Percentiles rank a stretch among this genome's conserved stretches.
These are phyloP conservation scores for Mycena citricolor DNA, from an alignment of 1,284 basidiomycete genomes.

Conservation along the genomic window DNA sequence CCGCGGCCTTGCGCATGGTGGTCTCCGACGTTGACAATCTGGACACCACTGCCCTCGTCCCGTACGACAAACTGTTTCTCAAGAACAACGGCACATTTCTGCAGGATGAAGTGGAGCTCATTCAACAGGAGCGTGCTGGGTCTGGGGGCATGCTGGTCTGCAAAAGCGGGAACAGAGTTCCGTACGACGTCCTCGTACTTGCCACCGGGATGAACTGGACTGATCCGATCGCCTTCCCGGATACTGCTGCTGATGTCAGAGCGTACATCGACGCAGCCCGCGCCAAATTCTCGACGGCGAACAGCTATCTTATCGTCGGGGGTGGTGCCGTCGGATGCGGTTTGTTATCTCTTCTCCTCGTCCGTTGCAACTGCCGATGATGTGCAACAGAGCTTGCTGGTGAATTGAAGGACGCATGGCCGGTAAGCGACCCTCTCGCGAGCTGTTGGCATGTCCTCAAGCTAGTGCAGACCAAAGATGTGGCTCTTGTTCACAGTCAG, in stretches of 20 bases:
- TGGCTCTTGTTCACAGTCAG: conserved; percentile 56
- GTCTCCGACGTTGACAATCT: conserved; percentile 39
- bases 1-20: conserved; percentile 39
- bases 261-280: conserved; percentile 44
- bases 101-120: conserved; percentile 43
- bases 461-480: conserved; percentile 47
- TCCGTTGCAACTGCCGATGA: conserved; percentile 2
- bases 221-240: conserved; percentile 48
- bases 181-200: conserved; percentile 55
- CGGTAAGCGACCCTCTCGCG: too few species aligned
- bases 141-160: conserved; percentile 47
- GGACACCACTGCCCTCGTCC: conserved; percentile 36
- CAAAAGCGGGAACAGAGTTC: conserved; percentile 46
- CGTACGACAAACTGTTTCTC: conserved; percentile 47
- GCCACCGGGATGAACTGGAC: conserved; percentile 59
- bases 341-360: conserved; percentile 28
- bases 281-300: conserved; percentile 44
- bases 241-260: conserved; percentile 37
- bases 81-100: conserved; percentile 46
- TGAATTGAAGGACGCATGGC: conserved; percentile 53
- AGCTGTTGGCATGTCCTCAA: too few species aligned
- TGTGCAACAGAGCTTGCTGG: conserved; percentile 50
- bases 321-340: conserved; percentile 65
- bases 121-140: conserved; percentile 37
- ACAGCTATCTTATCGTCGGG: conserved; percentile 55